Evolutionary conservation across 495 filamentous ascomycete species (phyloP).

Genomic region (Annulohypoxylon maeteangense): DNA sequence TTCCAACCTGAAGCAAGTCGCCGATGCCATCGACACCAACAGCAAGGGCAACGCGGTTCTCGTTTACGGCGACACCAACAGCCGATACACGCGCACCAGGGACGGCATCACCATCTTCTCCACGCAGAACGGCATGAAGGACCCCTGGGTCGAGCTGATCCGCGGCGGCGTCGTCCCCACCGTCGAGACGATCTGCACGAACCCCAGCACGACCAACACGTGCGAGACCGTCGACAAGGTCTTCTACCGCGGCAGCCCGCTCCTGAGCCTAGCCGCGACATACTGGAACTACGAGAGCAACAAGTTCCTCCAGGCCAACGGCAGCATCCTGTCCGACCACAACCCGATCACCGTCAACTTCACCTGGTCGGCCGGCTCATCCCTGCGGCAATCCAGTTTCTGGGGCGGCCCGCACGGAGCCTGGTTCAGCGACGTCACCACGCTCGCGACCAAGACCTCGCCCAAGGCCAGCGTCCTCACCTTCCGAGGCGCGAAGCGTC

Average conservation of each 20-base stretch:
- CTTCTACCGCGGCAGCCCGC: constrained; percentile 63
- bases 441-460: constrained; percentile 44
- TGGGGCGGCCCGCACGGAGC: constrained; percentile 64
- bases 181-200: constrained; percentile 58
- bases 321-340: constrained; percentile 68
- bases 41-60: constrained; percentile 68
- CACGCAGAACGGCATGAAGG: constrained; percentile 56
- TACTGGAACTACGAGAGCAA: constrained; percentile 61
- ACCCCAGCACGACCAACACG: constrained; percentile 57
- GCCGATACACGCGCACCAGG: constrained; percentile 62
- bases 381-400: constrained; percentile 59
- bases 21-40: constrained; percentile 61
- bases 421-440: constrained; percentile 66
- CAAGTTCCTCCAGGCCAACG: constrained; percentile 63
- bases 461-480: constrained; percentile 53
- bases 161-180: constrained; percentile 57
- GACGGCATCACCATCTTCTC: constrained; percentile 63
- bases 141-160: constrained; percentile 65
- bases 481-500: constrained; percentile 59
- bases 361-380: constrained; percentile 56
- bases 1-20: constrained; percentile 65
- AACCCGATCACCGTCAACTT: constrained; percentile 68
- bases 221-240: constrained; percentile 75
- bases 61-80: constrained; percentile 69
- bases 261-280: constrained; percentile 56